Percentiles rank a stretch among this genome's conserved stretches.
These are phyloP conservation scores for Apiospora aurea DNA, from an alignment of 2,329 filamentous ascomycete genomes.

Conservation along the genomic window DNA sequence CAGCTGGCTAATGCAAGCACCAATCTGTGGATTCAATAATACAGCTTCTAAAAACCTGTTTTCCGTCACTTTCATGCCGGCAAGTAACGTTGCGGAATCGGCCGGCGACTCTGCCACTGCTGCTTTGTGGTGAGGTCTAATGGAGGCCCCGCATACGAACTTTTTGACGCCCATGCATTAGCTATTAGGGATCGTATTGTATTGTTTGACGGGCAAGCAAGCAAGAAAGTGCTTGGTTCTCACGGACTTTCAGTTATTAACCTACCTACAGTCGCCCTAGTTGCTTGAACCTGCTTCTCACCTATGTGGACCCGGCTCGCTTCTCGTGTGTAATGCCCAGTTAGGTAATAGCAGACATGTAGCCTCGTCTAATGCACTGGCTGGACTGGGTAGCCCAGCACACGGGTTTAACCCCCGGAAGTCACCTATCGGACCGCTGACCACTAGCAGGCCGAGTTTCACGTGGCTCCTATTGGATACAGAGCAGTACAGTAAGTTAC, in stretches of 20 bases:
- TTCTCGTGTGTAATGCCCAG: background rate
- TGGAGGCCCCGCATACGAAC: background rate
- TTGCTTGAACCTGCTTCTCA: background rate
- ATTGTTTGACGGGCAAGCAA: background rate
- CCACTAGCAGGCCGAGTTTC: background rate
- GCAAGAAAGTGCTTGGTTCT: background rate
- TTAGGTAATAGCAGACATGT: background rate
- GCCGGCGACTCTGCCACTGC: background rate
- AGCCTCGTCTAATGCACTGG: background rate
- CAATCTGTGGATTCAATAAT: slow-evolving; percentile 9
- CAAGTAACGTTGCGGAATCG: slow-evolving; percentile 8
- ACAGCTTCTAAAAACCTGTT: slow-evolving; percentile 18
- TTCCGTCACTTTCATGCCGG: slow-evolving; percentile 4
- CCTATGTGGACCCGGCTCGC: background rate
- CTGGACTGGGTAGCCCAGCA: background rate
- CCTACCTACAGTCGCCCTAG: background rate
- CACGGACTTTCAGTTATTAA: background rate
- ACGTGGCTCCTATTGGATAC: background rate
- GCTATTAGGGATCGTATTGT: background rate
- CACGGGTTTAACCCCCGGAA: background rate
- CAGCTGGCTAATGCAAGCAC: slow-evolving; percentile 12
- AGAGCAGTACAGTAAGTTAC: background rate
- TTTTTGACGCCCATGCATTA: background rate
- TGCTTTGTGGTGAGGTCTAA: background rate
- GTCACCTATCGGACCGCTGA: slow-evolving; percentile 14